phyloP scores from a whole-genome alignment of 768 basidiomycete genomes.

The Boletus sp. region DNA sequence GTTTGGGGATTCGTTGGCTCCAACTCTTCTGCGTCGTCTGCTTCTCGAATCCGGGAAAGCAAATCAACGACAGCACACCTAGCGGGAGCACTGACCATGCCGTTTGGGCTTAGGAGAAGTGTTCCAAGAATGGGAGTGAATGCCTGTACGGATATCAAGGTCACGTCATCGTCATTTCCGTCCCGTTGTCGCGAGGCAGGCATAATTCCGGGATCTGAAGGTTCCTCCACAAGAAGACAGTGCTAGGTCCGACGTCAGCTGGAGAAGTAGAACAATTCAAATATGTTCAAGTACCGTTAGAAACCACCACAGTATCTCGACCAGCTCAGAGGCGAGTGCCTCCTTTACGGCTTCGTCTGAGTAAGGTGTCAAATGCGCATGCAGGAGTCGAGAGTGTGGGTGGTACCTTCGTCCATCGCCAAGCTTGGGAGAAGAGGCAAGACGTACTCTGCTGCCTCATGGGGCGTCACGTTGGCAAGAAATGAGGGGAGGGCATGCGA shows the following conservation, averaged over 20 bases:
- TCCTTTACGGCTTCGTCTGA: conserved; percentile 86
- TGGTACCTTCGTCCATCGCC: conserved; percentile 78
- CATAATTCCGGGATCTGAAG: conserved; percentile 13
- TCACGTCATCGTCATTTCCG: conserved; percentile 26
- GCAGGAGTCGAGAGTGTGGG: conserved; percentile 5
- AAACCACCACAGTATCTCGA: conserved; percentile 91
- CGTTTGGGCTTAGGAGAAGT: conserved; percentile 77
- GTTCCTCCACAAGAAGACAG: conserved; percentile 61
- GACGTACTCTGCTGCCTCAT: conserved; percentile 91
- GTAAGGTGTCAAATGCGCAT: conserved; percentile 8
- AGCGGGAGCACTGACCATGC: conserved; percentile 66
- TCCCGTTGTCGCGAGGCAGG: conserved; percentile 14
- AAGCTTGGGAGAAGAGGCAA: conserved; percentile 83
- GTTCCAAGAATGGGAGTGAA: conserved; percentile 93
- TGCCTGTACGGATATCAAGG: conserved; percentile 68
- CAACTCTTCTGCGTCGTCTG: conserved; percentile 43
- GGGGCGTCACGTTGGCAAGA: conserved; percentile 71
- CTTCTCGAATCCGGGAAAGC: conserved; percentile 62
- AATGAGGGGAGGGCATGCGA: conserved; percentile 78
- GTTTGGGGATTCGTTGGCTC: conserved; percentile 34
- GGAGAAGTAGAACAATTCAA: conserved; percentile 1
- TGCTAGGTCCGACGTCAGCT: conserved; percentile 39
- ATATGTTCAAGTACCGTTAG: conserved; percentile 49
- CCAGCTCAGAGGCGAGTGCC: conserved; percentile 76
- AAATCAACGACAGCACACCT: conserved; percentile 77